phyloP scores from a whole-genome alignment of 495 filamentous ascomycete species.

The Podospora conica region DNA sequence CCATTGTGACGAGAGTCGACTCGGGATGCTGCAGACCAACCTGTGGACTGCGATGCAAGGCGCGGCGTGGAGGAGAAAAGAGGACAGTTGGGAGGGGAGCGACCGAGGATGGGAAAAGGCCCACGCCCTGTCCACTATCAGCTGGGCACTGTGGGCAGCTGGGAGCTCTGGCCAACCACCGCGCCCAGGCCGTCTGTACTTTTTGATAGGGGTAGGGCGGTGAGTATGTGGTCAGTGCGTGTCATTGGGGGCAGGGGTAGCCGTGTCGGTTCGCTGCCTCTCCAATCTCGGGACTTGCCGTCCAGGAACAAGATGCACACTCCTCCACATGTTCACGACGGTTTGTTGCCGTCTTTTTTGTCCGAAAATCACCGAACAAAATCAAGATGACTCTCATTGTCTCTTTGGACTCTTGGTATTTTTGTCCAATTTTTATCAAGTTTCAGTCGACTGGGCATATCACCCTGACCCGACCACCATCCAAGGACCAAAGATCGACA shows the following conservation, averaged over 20 bases:
- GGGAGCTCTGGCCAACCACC: conserved; percentile 9
- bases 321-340: neutral
- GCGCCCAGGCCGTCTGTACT: neutral
- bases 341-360: neutral
- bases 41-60: conserved; percentile 12
- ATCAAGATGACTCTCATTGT: no score
- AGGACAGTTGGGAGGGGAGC: conserved; percentile 11
- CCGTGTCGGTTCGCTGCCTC: neutral
- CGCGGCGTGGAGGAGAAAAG: conserved; percentile 13
- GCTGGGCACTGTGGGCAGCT: no score
- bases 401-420: neutral
- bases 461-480: neutral
- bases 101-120: neutral
- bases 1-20: conserved; percentile 29
- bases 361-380: neutral
- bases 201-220: neutral
- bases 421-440: neutral
- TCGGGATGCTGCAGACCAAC: conserved; percentile 20
- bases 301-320: neutral
- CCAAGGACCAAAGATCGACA: neutral
- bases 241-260: neutral
- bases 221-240: neutral
- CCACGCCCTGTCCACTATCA: neutral
- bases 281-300: neutral
- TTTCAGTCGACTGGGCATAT: neutral